phyloP scores from a whole-genome alignment of 208 protist genomes.

The Leishmania martiniquensis region DNA sequence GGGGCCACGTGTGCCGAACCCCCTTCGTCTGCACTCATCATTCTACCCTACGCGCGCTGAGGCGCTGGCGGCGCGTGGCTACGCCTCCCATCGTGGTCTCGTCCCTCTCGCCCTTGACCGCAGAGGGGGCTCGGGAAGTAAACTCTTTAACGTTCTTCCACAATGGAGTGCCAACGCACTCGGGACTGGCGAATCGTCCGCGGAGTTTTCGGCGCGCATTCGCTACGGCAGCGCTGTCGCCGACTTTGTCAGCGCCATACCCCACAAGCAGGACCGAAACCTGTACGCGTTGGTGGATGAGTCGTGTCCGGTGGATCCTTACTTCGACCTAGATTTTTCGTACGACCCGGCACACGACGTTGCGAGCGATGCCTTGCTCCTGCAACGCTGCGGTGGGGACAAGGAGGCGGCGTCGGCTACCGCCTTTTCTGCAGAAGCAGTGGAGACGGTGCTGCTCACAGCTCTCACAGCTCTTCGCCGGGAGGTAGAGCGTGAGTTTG shows the following conservation, averaged over 20 bases:
- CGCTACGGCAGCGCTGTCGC: conserved; percentile 27
- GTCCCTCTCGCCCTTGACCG: conserved; percentile 60
- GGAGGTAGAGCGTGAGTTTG: conserved; percentile 44
- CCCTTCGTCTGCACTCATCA: conserved; percentile 40
- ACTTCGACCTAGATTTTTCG: conserved; percentile 83
- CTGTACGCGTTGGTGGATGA: conserved; percentile 85
- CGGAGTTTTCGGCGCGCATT: not conserved
- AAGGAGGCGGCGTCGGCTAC: not conserved
- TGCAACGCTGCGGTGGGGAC: conserved; percentile 3
- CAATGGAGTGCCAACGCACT: conserved; percentile 10
- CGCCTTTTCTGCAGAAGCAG: conserved; percentile 3
- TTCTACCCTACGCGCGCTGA: conserved; percentile 72
- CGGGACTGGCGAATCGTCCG: not conserved
- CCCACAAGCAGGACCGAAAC: conserved; percentile 48
- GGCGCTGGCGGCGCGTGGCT: conserved; percentile 55
- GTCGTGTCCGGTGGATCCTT: conserved; percentile 70
- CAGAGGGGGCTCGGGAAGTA: conserved; percentile 52
- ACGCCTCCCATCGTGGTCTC: conserved; percentile 39
- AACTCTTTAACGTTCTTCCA: conserved; percentile 71
- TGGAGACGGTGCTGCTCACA: conserved; percentile 49
- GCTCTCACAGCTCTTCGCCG: conserved; percentile 42
- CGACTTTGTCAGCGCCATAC: conserved; percentile 60
- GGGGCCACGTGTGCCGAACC: conserved; percentile 39
- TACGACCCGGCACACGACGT: conserved; percentile 17
- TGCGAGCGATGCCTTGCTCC: conserved; percentile 8